Evolutionary conservation across 345 rosid genomes (phyloP).

Genomic region (Lumnitzera littorea): DNA sequence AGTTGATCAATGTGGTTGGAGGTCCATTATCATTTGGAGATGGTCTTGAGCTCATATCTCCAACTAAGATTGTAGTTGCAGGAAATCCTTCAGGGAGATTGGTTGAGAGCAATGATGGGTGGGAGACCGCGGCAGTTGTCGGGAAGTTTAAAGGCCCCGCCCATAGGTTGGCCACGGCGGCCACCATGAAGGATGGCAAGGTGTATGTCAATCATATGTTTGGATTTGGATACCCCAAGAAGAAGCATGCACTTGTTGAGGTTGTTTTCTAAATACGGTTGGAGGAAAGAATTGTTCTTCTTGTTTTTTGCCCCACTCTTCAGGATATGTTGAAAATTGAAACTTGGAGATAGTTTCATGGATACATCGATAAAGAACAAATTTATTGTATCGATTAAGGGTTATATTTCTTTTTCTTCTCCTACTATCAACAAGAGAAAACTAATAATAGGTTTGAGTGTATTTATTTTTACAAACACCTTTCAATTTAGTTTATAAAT

Average conservation of each 20-base stretch:
- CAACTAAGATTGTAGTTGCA: conserved; percentile 70
- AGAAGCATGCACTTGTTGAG: conserved; percentile 78
- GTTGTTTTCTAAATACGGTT: conserved; percentile 40
- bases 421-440: neutral
- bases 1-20: conserved; percentile 39
- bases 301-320: neutral
- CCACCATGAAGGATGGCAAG: conserved; percentile 74
- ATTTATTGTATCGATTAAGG: too few species aligned
- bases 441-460: too few species aligned
- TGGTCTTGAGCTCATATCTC: conserved; percentile 62
- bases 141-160: conserved; percentile 57
- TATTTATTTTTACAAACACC: too few species aligned
- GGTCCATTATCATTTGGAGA: conserved; percentile 64
- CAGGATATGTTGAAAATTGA: neutral
- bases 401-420: too few species aligned
- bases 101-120: conserved; percentile 75
- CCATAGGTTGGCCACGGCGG: conserved; percentile 72
- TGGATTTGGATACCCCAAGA: conserved; percentile 76
- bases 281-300: neutral
- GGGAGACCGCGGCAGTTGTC: conserved; percentile 66
- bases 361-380: too few species aligned
- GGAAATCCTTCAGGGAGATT: conserved; percentile 67
- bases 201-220: conserved; percentile 68
- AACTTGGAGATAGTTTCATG: too few species aligned
- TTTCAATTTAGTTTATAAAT: too few species aligned